phyloP scores from a whole-genome alignment of 208 protist genomes.

The Leishmania tropica region DNA sequence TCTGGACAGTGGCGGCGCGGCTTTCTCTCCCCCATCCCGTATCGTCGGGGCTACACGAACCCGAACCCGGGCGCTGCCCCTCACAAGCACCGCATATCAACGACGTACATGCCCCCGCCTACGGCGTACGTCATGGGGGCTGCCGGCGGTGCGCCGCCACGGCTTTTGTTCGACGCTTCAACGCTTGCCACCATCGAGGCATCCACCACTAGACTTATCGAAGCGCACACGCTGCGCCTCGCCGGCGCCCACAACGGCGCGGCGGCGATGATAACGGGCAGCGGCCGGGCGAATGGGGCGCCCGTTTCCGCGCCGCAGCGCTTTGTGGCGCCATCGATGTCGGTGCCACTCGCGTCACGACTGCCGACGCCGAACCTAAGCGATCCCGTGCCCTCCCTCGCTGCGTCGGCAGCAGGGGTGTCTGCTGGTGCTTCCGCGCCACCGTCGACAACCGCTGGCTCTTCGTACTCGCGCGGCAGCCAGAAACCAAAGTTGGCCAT shows the following conservation, averaged over 20 bases:
- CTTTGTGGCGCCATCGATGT: constrained; percentile 11
- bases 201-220: constrained; percentile 4
- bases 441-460: background rate
- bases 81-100: background rate
- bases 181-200: constrained; percentile 22
- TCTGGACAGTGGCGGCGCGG: background rate
- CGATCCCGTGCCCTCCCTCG: constrained; percentile 12
- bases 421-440: background rate
- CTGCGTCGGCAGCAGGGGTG: background rate
- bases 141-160: constrained; percentile 6
- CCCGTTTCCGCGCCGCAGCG: constrained; percentile 7
- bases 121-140: constrained; percentile 25
- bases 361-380: background rate
- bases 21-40: constrained; percentile 10
- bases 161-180: constrained; percentile 12
- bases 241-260: background rate
- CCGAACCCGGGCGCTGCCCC: constrained; percentile 8
- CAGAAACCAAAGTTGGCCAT: background rate
- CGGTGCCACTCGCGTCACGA: background rate
- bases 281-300: background rate
- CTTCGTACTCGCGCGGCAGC: background rate
- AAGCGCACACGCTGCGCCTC: constrained; percentile 10
- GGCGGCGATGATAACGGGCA: background rate
- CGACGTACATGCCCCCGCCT: constrained; percentile 31
- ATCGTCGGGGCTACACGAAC: constrained; percentile 21